These are phyloP conservation scores for Pleurotus tuoliensis DNA, from an alignment of 768 basidiomycete genomes.

Conservation along the genomic window DNA sequence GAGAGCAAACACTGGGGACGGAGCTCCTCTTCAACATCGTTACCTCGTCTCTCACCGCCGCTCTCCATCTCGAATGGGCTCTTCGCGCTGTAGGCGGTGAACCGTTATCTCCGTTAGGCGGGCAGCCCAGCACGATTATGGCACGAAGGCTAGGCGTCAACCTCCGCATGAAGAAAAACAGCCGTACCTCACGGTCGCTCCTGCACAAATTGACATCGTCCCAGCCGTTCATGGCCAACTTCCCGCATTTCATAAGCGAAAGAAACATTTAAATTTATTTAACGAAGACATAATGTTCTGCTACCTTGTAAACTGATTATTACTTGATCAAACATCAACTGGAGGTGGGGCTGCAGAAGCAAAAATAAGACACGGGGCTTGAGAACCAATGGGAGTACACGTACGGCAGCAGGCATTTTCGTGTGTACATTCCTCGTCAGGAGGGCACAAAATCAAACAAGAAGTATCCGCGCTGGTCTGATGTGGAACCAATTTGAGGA, in stretches of 20 bases:
- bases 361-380: neutral
- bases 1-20: slow-evolving; percentile 50
- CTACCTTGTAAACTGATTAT: neutral
- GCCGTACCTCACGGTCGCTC: slow-evolving; percentile 47
- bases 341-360: slow-evolving; percentile 11
- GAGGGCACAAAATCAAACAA: slow-evolving; percentile 71
- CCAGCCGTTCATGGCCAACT: slow-evolving; percentile 66
- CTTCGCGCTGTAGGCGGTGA: slow-evolving; percentile 50
- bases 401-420: slow-evolving; percentile 81
- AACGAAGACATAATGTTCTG: neutral
- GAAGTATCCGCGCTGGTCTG: slow-evolving; percentile 51
- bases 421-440: slow-evolving; percentile 60
- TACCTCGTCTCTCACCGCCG: slow-evolving; percentile 61
- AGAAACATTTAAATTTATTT: slow-evolving; percentile 18
- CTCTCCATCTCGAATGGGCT: slow-evolving; percentile 70
- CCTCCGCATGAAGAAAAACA: slow-evolving; percentile 47
- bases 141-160: slow-evolving; percentile 65
- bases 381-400: slow-evolving; percentile 22
- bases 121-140: slow-evolving; percentile 60
- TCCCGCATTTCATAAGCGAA: slow-evolving; percentile 59
- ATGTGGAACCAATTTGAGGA: neutral
- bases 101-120: slow-evolving; percentile 41
- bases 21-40: slow-evolving; percentile 67
- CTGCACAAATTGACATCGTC: slow-evolving; percentile 59
- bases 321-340: slow-evolving; percentile 12